Percentiles rank a stretch among this genome's conserved stretches.
phyloP scores from a whole-genome alignment of 2,329 filamentous ascomycete species.

The Penicillium thymicola region DNA sequence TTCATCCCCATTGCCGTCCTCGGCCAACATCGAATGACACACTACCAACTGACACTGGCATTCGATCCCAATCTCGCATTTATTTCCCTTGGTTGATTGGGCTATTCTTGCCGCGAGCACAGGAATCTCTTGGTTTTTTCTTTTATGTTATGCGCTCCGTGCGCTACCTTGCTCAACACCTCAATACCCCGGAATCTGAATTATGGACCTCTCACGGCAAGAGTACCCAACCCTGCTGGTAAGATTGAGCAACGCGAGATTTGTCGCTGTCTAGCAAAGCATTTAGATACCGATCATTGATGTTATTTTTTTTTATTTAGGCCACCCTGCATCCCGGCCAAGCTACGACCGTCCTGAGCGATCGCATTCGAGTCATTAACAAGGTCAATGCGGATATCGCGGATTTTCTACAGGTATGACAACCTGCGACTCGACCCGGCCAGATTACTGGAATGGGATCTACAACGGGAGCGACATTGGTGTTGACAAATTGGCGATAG shows the following conservation, averaged over 20 bases:
- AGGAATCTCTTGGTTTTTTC: conserved; percentile 2
- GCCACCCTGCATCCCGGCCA: conserved; percentile 75
- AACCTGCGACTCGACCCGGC: neutral
- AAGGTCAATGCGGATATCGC: conserved; percentile 87
- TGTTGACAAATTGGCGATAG: conserved; percentile 47
- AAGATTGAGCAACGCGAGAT: conserved; percentile 41
- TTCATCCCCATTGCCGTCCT: conserved; percentile 23
- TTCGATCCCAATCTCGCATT: conserved; percentile 15
- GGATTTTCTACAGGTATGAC: conserved; percentile 87
- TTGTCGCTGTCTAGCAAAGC: conserved; percentile 13
- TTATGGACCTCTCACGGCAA: conserved; percentile 74
- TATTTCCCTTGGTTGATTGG: conserved; percentile 16
- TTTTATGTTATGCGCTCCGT: conserved; percentile 35
- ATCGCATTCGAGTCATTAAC: conserved; percentile 81
- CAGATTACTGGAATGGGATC: conserved; percentile 14
- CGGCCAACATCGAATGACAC: conserved; percentile 20
- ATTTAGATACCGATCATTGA: conserved; percentile 11
- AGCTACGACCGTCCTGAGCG: conserved; percentile 76
- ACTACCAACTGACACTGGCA: conserved; percentile 10
- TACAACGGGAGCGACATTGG: conserved; percentile 4
- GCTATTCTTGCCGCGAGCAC: conserved; percentile 1
- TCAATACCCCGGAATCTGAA: conserved; percentile 26
- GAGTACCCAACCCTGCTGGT: conserved; percentile 97
- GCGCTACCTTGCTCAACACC: conserved; percentile 16
- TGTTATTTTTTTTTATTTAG: conserved; percentile 46